Evolutionary conservation across 345 rosid species (phyloP).

Genomic region (Noccaea caerulescens): DNA sequence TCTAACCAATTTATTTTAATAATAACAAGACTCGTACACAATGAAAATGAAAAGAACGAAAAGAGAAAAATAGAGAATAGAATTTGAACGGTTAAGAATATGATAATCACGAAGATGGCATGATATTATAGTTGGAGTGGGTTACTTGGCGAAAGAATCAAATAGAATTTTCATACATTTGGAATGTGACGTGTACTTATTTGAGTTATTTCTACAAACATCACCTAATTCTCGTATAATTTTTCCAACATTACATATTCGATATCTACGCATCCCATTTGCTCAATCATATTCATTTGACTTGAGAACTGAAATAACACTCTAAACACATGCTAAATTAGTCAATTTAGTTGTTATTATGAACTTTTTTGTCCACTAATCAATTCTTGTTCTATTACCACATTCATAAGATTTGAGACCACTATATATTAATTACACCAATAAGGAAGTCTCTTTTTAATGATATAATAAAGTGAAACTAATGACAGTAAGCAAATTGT

Average conservation of each 20-base stretch:
- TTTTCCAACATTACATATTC: slow-evolving; percentile 19
- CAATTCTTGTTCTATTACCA: neutral
- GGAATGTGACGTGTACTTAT: slow-evolving; percentile 36
- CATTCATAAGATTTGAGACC: slow-evolving; percentile 4
- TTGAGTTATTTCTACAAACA: neutral
- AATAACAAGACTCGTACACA: neutral
- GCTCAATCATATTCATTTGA: neutral
- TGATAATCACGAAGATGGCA: slow-evolving; percentile 46
- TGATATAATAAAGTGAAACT: neutral
- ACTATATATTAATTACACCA: slow-evolving; percentile 11
- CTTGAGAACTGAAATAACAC: neutral
- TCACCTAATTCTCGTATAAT: slow-evolving; percentile 1
- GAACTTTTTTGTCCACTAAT: neutral
- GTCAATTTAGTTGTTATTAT: neutral
- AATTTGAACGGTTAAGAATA: slow-evolving; percentile 36
- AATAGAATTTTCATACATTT: slow-evolving; percentile 32
- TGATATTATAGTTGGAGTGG: slow-evolving; percentile 46
- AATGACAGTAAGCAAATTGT: neutral
- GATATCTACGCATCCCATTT: neutral
- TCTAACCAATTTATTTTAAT: neutral
- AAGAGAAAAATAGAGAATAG: slow-evolving; percentile 4
- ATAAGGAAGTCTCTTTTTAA: neutral
- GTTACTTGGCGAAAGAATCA: slow-evolving; percentile 44
- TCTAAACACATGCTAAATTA: neutral
- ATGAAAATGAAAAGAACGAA: neutral